These are phyloP conservation scores for Teratosphaeria pseudoeucalypti DNA, from an alignment of 2,329 filamentous ascomycete genomes.

Conservation along the genomic window DNA sequence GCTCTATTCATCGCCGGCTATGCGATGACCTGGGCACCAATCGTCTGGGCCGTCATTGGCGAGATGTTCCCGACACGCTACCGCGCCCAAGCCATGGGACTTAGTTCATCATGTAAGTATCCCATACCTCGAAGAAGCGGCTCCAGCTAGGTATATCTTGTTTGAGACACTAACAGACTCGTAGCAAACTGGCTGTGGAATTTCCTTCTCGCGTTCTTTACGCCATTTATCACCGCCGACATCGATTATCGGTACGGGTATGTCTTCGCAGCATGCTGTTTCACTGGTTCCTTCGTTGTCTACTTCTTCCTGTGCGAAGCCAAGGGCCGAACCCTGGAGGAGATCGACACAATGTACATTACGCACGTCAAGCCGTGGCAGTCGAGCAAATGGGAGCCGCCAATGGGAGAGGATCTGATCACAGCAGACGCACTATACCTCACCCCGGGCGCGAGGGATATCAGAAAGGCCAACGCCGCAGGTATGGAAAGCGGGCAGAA, in stretches of 20 bases:
- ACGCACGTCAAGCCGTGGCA: constrained; percentile 25
- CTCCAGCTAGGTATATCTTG: too few relatives aligned
- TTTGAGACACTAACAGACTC: too few relatives aligned
- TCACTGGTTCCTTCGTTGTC: constrained; percentile 23
- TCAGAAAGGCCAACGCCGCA: constrained; percentile 22
- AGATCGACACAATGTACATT: constrained; percentile 33
- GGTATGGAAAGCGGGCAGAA: constrained; percentile 19
- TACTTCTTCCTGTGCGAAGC: constrained; percentile 32
- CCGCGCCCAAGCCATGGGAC: constrained; percentile 44
- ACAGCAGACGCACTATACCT: constrained; percentile 22
- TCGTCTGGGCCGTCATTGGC: constrained; percentile 57
- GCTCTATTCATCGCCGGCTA: constrained; percentile 58
- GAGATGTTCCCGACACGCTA: constrained; percentile 49
- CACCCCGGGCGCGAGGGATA: constrained; percentile 21
- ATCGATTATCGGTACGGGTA: constrained; percentile 32
- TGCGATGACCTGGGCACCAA: constrained; percentile 60
- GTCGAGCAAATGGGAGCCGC: constrained; percentile 23
- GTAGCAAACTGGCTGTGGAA: constrained; percentile 46
- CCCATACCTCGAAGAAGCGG: too few relatives aligned
- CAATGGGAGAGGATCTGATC: constrained; percentile 21
- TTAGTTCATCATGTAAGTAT: constrained; percentile 41
- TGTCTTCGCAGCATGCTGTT: constrained; percentile 29
- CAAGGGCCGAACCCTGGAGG: constrained; percentile 28
- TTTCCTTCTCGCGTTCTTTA: constrained; percentile 29
- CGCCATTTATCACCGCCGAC: constrained; percentile 27